Evolutionary conservation across 2,329 filamentous ascomycete species (phyloP), one percentile per base, ranked within the genome.

Genomic region (Colletotrichum orbiculare): DNA sequence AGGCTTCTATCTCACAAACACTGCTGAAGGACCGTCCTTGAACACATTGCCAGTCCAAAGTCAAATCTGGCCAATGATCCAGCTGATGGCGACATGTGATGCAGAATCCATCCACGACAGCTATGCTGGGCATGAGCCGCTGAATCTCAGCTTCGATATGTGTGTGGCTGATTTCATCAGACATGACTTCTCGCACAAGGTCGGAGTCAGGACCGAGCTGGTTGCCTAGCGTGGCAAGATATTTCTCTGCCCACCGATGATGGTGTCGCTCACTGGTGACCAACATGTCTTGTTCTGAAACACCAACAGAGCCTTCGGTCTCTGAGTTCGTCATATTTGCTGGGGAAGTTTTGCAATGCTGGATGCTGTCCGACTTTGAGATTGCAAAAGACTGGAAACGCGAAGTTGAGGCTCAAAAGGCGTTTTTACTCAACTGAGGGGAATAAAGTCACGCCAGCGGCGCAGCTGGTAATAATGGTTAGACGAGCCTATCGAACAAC

Each of bases 181-280:
- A 0, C 12, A n/a, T 11, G 0, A 54, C 50, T 8, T 54, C 7
- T 42, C 2, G 2, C 1, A 54, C 11, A 34, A 54, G 38, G 10
- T 9, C 1, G 0, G 38, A 43, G 13, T 41, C 0, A 8, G 2
- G 4, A 0, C 1, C 37, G 17, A 54, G 11, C 9, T 12, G 15
- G 0, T 41, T 2, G 6, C 3, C 50, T 9, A 11, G 0, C 1
- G 37, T 17, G 15, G 38, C 17, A 13, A 42, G 17, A 8, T 54
- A 54, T 17, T 8, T 33, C 1, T 54, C 11, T 12, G 15, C 37
- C 50, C 50, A 54, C 2, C 12, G 25, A 7, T n/a, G 13, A 3
- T 2, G 42, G 7, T n/a, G 13, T 7, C 13, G 42, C 7, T 15
- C 42, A 2, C 6, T 43, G 42, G 42, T 5, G 25, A 25, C 25